Evolutionary conservation across 2,329 filamentous ascomycete species (phyloP), one percentile per base, ranked within the genome.

Genomic region (Pseudogymnoascus destructans): DNA sequence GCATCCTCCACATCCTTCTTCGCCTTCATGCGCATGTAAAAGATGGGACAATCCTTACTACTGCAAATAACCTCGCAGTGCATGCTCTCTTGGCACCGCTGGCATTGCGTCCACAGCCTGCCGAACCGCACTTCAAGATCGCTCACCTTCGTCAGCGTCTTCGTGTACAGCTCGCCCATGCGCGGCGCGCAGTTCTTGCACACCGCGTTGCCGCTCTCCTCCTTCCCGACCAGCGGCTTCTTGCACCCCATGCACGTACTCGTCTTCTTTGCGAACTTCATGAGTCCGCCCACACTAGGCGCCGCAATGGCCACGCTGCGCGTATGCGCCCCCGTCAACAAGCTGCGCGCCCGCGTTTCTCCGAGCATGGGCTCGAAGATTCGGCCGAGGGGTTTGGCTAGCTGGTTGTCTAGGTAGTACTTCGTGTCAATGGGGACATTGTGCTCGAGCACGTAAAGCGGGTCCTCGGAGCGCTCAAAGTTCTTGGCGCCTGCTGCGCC

Each of bases 11-110:
- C 84, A 70, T 98, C 93, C 77, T 98, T 98, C 80, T 96, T 95
- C 30, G 92, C 92, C 79, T 98, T 98, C 93, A 98, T 98, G 3
- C 93, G 84, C 93, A 98, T 98, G 72, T 98, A 98, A 73, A 98
- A 98, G 68, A 98, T 98, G 0, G 93, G 93, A 70, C 93, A 98
- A 75, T 98, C 93, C 71, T 90, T 87, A 70, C 86, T 92, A 62
- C 86, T 91, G 75, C 93, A 98, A 65, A 98, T 97, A 58, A 98
- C 95, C 72, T 98, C 93, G 71, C 89, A 93, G 74, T 98, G 93
- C 80, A 98, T 87, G 74, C 90, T 96, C 58, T 91, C 93, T 74
- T 98, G 93, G 71, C 93, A 98, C 40, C 93, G 79, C 75, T 98
- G 93, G 70, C 93, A 98, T 72, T 98, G 93, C 55, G 93, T 98